A percentile compares a stretch with the other conserved stretches of the same genome.
Conservation (phyloP, 345 rosid genomes). For the Citrus sinensis region DVS_A1.0 CM039162.1:31083501-31084000, state of each 20-base stretch:
- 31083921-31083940: too few species aligned
- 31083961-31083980: too few species aligned
- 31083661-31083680: neutral
- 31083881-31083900: too few species aligned
- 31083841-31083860: too few species aligned
- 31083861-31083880: too few species aligned
- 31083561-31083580: conserved; percentile 20
- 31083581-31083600: neutral
- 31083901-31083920: neutral
- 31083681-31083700: neutral
- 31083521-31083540: conserved; percentile 9
- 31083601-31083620: neutral
- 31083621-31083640: neutral
- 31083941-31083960: too few species aligned
- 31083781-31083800: neutral
- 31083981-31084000: too few species aligned
- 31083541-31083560: conserved; percentile 27
- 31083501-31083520: conserved; percentile 23
- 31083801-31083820: neutral
- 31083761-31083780: neutral
- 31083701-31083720: neutral
- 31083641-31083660: neutral
- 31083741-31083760: neutral
- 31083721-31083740: neutral
- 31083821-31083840: too few species aligned